Evolutionary conservation across 805 yeast genomes (phyloP).

Genomic region (Cyberlindnera bimundalis): DNA sequence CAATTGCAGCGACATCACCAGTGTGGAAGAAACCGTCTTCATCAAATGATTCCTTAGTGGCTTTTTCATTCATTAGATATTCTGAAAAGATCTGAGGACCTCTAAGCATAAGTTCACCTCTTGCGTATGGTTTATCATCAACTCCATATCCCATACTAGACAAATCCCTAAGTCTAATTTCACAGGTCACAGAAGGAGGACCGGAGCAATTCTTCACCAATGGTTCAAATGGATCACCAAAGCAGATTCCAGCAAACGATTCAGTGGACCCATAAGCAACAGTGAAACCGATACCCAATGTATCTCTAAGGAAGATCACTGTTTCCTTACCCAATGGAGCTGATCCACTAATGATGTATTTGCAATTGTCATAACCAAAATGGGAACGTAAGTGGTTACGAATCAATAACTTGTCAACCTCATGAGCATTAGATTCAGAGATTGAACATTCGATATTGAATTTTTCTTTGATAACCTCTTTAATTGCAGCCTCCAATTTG

Average conservation of each 20-base stretch:
- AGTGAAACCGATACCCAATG: constrained; percentile 46
- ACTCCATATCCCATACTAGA: constrained; percentile 53
- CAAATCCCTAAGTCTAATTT: constrained; percentile 55
- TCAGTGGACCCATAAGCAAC: constrained; percentile 71
- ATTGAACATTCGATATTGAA: constrained; percentile 4
- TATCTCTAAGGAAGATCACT: constrained; percentile 52
- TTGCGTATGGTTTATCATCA: constrained; percentile 35
- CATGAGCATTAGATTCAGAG: constrained; percentile 1
- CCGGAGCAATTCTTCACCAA: constrained; percentile 54
- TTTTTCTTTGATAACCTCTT: constrained; percentile 27
- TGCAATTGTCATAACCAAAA: constrained; percentile 43
- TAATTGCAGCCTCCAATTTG: constrained; percentile 53
- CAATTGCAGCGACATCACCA: constrained; percentile 60
- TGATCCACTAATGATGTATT: constrained; percentile 47
- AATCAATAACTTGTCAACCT: constrained; percentile 8
- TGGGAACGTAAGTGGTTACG: constrained; percentile 37
- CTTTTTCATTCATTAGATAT: constrained; percentile 52
- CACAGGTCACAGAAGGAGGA: constrained; percentile 47
- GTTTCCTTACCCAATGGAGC: constrained; percentile 69
- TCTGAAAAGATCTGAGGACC: constrained; percentile 60
- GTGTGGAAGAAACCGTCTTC: constrained; percentile 62
- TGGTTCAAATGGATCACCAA: constrained; percentile 43
- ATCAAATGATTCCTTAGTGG: constrained; percentile 50
- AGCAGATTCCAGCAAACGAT: constrained; percentile 55
- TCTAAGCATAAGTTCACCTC: constrained; percentile 60